phyloP scores from a whole-genome alignment of 2,329 filamentous ascomycete genomes.

The Ceratocystis alfenasii region DNA sequence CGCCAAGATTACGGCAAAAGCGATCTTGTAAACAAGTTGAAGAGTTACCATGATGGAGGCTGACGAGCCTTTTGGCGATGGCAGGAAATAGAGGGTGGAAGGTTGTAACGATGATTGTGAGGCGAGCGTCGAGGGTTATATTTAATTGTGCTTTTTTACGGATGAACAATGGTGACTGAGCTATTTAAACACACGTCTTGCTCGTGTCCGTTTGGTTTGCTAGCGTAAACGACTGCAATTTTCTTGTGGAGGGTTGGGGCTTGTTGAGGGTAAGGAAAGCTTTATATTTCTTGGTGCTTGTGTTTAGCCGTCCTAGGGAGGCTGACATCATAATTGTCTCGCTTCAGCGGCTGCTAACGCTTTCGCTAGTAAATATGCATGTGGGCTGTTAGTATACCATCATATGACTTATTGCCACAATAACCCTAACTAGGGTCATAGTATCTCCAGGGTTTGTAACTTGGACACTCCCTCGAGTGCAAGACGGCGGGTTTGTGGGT shows the following conservation, averaged over 20 bases:
- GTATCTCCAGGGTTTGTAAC: too few relatives aligned
- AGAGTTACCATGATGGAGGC: constrained; percentile 2
- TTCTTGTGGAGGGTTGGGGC: too few relatives aligned
- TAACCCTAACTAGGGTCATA: too few relatives aligned
- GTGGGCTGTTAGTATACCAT: neutral
- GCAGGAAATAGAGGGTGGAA: neutral
- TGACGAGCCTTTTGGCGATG: neutral
- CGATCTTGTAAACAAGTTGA: constrained; percentile 11
- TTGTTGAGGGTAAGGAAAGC: neutral
- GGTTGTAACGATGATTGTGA: neutral
- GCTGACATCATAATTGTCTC: constrained; percentile 8
- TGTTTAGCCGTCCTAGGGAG: neutral
- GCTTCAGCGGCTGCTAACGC: neutral
- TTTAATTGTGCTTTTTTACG: too few relatives aligned
- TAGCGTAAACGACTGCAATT: too few relatives aligned
- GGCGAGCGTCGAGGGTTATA: neutral
- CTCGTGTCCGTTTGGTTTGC: too few relatives aligned
- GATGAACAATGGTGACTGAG: too few relatives aligned
- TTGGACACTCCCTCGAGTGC: too few relatives aligned
- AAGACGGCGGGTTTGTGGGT: too few relatives aligned
- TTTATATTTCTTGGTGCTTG: neutral
- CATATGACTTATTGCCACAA: too few relatives aligned
- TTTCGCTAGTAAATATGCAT: neutral
- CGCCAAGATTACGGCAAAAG: constrained; percentile 12
- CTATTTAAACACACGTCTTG: too few relatives aligned